Base-by-base conservation (phyloP, 805 yeast species). In the Ogataea saltuana region DNA sequence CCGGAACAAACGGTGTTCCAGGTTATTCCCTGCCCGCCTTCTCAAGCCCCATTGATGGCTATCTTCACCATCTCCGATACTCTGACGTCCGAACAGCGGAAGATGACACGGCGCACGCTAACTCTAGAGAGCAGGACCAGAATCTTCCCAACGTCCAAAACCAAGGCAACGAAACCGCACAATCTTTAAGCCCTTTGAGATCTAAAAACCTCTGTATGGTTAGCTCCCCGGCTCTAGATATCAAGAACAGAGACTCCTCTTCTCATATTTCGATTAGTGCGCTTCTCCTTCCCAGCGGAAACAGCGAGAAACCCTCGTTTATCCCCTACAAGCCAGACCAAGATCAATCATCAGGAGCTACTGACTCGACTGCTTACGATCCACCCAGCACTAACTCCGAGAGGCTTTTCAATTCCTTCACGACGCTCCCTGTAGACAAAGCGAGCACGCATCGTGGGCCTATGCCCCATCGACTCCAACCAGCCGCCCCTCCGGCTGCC, bases 241-340 rank as follows among this genome's bases (percentile, higher is more conserved):
- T 4, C 23, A 33, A 33, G 20, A 35, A 23, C 17, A 17, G 15
- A 15, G 20, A 13, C 26, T 25, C 22, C 5, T 18, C 38, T 13
- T 41, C 45, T 4, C 39, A 41, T 16, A 34, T 41, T n/a, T 35
- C 45, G 3, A 41, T 41, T 30, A 41, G 35, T 15, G 37, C 45
- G n/a, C 40, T 41, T n/a, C 17, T 41, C 13, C 17, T 17, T 10
- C 18, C 31, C 6, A n/a, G n/a, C n/a, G 32, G 29, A 31, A 22
- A 12, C 9, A 7, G 28, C 12, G 34, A 21, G 19, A 6, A 27
- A 16, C 15, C 9, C 5, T 4, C 6, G 25, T 27, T 18, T 7
- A 21, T n/a, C n/a, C n/a, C n/a, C n/a, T n/a, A n/a, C n/a, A n/a
- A n/a, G n/a, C n/a, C n/a, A n/a, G n/a, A n/a, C n/a, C n/a, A n/a